Evolutionary conservation across 495 filamentous ascomycete genomes (phyloP).

Genomic region (Talaromyces wortmannii): DNA sequence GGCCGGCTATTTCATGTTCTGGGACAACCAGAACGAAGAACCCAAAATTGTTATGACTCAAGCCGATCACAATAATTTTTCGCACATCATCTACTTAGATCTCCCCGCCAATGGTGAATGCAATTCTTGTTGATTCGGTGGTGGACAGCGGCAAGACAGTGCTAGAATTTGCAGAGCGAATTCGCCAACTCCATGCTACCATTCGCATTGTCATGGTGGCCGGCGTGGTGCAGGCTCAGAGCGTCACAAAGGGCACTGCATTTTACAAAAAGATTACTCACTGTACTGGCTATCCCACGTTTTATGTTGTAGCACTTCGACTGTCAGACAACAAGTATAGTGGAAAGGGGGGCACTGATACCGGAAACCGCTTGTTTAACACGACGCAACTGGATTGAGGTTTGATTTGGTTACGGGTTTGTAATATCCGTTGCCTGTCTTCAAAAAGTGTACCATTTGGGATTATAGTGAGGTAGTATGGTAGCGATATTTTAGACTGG

Average conservation of each 20-base stretch:
- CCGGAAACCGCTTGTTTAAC: conserved; percentile 55
- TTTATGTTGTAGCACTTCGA: conserved; percentile 41
- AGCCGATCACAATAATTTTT: conserved; percentile 42
- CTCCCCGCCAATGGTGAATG: conserved; percentile 21
- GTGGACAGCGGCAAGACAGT: conserved; percentile 51
- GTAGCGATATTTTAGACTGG: too few species aligned
- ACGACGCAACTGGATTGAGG: conserved; percentile 27
- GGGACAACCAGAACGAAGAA: conserved; percentile 30
- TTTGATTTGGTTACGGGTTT: too few species aligned
- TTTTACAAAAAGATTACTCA: conserved; percentile 16
- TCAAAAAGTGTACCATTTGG: too few species aligned
- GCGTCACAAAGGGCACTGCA: conserved; percentile 17
- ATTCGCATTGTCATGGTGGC: conserved; percentile 51
- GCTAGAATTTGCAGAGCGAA: conserved; percentile 43
- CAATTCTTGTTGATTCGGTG: conserved; percentile 57
- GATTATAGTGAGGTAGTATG: too few species aligned
- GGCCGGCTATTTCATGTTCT: conserved; percentile 57
- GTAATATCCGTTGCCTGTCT: too few species aligned
- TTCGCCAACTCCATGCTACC: conserved; percentile 34
- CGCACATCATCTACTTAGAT: conserved; percentile 57
- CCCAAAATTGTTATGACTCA: conserved; percentile 32
- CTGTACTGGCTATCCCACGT: conserved; percentile 14
- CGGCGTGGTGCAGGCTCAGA: conserved; percentile 45
- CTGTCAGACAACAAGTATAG: conserved; percentile 49
- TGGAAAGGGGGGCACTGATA: conserved; percentile 48